These are phyloP conservation scores for Przewalskia tangutica DNA, from an alignment of 257 asterid genomes.

Conservation along the genomic window DNA sequence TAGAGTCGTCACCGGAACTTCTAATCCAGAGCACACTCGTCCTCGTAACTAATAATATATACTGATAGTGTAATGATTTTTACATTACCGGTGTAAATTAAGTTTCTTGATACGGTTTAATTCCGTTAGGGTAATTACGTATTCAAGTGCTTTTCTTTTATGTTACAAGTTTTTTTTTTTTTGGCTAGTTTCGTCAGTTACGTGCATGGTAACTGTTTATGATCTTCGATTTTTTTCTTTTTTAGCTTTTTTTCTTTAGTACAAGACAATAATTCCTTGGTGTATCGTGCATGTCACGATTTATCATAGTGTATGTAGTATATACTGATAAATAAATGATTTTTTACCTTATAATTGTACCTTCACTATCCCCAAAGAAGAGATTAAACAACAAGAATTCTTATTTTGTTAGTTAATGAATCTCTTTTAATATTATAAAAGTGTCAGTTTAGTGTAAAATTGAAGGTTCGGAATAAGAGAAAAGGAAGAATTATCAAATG, in stretches of 20 bases:
- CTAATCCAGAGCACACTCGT: constrained; percentile 30
- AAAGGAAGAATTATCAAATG: too few species aligned
- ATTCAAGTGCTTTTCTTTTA: not conserved
- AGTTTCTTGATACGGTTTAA: not conserved
- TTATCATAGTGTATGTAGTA: not conserved
- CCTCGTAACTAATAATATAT: constrained; percentile 24
- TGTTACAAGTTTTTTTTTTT: not conserved
- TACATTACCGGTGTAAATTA: not conserved
- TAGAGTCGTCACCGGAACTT: constrained; percentile 45
- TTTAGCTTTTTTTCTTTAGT: not conserved
- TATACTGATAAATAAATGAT: not conserved
- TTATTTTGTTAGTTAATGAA: too few species aligned
- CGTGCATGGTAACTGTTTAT: not conserved
- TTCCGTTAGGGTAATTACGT: not conserved
- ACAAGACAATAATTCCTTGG: not conserved
- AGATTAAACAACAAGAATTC: too few species aligned
- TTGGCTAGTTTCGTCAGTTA: not conserved
- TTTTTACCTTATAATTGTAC: not conserved
- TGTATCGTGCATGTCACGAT: not conserved
- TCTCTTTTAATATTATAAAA: too few species aligned
- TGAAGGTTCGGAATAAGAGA: too few species aligned
- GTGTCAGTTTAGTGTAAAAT: too few species aligned
- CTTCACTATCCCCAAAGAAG: too few species aligned
- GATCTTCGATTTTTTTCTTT: not conserved
- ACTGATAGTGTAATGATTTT: not conserved